Evolutionary conservation across 306 rosid species (phyloP), one percentile per base, ranked within the genome.

Genomic region (Trifolium dubium): DNA sequence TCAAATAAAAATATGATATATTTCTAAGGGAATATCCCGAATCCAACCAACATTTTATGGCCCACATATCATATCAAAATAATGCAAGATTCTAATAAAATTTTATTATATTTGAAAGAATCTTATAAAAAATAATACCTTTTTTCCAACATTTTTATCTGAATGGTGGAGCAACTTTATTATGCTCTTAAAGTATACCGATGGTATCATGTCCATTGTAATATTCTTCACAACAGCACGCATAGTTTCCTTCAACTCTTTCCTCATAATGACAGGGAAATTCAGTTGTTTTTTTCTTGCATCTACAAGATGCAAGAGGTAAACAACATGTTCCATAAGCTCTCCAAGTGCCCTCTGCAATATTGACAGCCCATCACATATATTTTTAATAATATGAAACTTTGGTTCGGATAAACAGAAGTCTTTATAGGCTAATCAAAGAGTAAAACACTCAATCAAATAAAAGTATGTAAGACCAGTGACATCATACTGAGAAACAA

Each of bases 271-370:
- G 54, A 76, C 79, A 72, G 88, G 83, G 35, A 86, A 72, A 61
- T 55, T 69, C 73, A 70, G 79, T 46, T 83, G 76, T 74, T 88
- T 89, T 81, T 83, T 83, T 51, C 80, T 83, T 58, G 87, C 80
- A 83, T 88, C 90, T 34, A 85, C 86, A 50, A 85, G 83, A 75
- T 93, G 88, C 74, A 81, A 81, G 50, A 86, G 75, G 70, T 71
- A 80, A 79, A 87, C 91, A 61, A 85, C 80, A 77, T 86, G 86
- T 82, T 85, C 91, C 98, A 91, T 83, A 31, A 93, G 88, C 63
- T 84, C 87, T 74, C 82, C 90, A 39, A 93, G 81, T 5, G 79
- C 69, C 31, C 59, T 77, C 98, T 93, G 96, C 44, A 68, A 77
- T 43, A 69, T 58, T 54, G 34, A 71, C 75, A 35, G 71, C 54